These are phyloP conservation scores for Maudiozyma pseudohumilis DNA, from an alignment of 805 yeast genomes.

Conservation along the genomic window DNA sequence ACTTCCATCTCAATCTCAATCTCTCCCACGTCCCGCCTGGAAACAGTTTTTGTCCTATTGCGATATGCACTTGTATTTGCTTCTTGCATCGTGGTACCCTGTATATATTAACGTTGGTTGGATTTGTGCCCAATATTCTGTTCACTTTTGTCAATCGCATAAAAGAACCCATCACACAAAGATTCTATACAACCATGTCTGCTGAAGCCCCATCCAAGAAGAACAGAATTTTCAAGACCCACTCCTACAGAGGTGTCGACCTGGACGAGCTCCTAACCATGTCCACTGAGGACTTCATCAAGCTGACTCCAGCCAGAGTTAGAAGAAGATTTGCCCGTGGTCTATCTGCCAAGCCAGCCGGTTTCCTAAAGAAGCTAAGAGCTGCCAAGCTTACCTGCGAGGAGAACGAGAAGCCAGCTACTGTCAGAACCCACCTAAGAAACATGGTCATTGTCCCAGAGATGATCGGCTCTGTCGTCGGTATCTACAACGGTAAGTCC, in stretches of 20 bases:
- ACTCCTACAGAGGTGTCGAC: constrained; percentile 98
- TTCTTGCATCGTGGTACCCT: too few relatives aligned
- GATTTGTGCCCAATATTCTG: too few relatives aligned
- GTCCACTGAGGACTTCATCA: constrained; percentile 93
- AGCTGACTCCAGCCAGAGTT: constrained; percentile 95
- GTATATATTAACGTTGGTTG: too few relatives aligned
- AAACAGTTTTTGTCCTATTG: too few relatives aligned
- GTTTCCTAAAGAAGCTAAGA: constrained; percentile 94
- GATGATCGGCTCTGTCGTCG: constrained; percentile 98
- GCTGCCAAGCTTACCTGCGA: constrained; percentile 88
- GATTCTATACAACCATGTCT: constrained; percentile 12
- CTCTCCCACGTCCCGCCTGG: too few relatives aligned
- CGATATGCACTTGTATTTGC: too few relatives aligned
- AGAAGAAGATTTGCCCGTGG: constrained; percentile 99
- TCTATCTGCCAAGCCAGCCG: constrained; percentile 88
- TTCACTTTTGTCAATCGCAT: too few relatives aligned
- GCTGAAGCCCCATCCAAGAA: constrained; percentile 37
- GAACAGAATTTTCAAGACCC: constrained; percentile 91
- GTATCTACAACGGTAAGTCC: constrained; percentile 99
- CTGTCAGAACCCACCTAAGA: constrained; percentile 98
- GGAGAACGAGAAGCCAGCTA: constrained; percentile 92
- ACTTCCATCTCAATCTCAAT: too few relatives aligned
- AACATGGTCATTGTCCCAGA: constrained; percentile 98
- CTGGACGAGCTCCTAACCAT: constrained; percentile 86
- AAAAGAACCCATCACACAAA: too few relatives aligned